These are phyloP conservation scores for Trichoderma parareesei DNA, from an alignment of 495 filamentous ascomycete species.

Conservation along the genomic window DNA sequence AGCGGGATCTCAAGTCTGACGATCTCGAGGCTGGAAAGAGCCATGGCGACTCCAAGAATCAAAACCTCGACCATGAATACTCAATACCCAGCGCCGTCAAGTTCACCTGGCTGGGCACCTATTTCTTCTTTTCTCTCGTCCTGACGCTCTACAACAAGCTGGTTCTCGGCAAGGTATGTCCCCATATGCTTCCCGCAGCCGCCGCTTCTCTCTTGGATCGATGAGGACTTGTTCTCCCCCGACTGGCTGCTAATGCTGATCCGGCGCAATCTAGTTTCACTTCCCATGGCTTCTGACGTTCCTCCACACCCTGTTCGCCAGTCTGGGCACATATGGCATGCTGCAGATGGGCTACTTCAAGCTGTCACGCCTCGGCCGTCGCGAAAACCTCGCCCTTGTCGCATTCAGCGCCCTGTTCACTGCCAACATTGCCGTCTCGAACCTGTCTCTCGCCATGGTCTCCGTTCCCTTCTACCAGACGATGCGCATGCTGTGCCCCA, in stretches of 20 bases:
- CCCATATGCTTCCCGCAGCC: background rate
- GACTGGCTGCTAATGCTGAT: conserved; percentile 2
- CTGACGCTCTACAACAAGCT: conserved; percentile 50
- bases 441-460: conserved; percentile 47
- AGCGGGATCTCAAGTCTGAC: conserved; percentile 16
- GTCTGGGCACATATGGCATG: conserved; percentile 42
- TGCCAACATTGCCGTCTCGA: conserved; percentile 51
- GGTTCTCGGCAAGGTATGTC: conserved; percentile 40
- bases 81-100: conserved; percentile 29
- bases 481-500: conserved; percentile 46
- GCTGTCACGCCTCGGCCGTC: conserved; percentile 34
- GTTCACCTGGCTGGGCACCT: conserved; percentile 34
- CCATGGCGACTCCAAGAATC: conserved; percentile 14
- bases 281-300: conserved; percentile 51
- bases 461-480: conserved; percentile 54
- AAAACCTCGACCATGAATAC: conserved; percentile 21
- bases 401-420: conserved; percentile 50
- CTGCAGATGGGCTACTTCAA: conserved; percentile 37
- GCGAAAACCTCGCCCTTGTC: conserved; percentile 38
- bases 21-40: background rate
- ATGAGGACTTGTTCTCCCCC: background rate
- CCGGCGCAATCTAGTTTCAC: conserved; percentile 28
- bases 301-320: conserved; percentile 41
- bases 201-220: too few relatives aligned
- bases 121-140: conserved; percentile 44